phyloP scores from a whole-genome alignment of 176 grass and related monocot genomes.

The Oryza brachyantha region DNA sequence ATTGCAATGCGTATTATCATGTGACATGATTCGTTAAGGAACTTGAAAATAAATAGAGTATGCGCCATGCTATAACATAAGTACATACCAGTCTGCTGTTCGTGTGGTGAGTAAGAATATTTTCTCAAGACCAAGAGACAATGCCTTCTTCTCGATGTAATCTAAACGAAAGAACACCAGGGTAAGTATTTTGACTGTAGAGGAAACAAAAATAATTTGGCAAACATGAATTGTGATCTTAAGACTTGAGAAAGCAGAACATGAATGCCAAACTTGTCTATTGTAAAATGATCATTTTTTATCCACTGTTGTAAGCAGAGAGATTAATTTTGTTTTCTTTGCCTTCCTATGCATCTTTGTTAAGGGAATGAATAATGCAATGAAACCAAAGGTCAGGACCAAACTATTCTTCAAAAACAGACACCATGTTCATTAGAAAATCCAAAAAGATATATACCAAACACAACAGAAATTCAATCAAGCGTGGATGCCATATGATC shows the following conservation, averaged over 20 bases:
- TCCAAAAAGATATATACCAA: neutral
- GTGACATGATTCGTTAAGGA: neutral
- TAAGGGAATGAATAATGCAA: neutral
- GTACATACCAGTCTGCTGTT: constrained; percentile 84
- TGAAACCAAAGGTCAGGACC: neutral
- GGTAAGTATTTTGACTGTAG: constrained; percentile 1
- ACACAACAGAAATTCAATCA: neutral
- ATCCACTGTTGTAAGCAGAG: neutral
- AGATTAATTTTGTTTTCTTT: neutral
- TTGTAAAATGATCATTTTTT: neutral
- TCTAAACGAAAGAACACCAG: constrained; percentile 40
- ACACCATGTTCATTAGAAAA: neutral
- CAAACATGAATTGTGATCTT: neutral
- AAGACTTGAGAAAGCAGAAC: neutral
- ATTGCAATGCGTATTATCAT: neutral
- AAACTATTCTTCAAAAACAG: neutral
- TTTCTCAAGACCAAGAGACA: constrained; percentile 74
- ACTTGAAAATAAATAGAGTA: constrained; percentile 2
- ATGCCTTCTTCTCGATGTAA: constrained; percentile 91
- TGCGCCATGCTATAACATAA: neutral
- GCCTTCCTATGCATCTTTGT: neutral
- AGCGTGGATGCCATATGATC: neutral
- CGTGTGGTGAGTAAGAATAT: constrained; percentile 97
- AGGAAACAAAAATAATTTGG: neutral
- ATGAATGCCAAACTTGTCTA: neutral